Conservation (phyloP, 352 stramenopile genomes). For the Globisporangium uncinulatum region DNA sequence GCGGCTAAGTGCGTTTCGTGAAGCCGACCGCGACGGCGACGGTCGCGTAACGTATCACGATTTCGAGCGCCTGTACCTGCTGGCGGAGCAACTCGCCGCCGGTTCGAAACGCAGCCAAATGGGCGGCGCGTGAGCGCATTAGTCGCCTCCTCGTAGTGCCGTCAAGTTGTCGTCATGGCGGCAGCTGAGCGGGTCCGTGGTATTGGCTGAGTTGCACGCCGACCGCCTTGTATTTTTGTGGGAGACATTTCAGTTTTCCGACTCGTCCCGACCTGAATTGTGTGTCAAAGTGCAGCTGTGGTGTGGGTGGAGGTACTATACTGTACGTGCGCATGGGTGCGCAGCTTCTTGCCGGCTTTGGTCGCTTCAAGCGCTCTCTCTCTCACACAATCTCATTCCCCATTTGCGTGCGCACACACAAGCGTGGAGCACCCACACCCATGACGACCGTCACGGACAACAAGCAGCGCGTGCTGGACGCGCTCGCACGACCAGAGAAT, state of each 20-base stretch:
- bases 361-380: too few relatives aligned
- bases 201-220: too few relatives aligned
- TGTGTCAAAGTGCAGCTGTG: too few relatives aligned
- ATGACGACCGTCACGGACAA: constrained; percentile 1
- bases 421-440: not conserved
- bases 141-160: too few relatives aligned
- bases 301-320: not conserved
- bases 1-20: constrained; percentile 31
- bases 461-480: constrained; percentile 36
- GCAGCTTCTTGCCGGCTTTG: too few relatives aligned
- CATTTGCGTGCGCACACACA: not conserved
- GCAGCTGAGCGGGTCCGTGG: too few relatives aligned
- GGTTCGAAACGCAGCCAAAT: not conserved
- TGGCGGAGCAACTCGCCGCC: not conserved
- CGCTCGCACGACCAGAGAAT: constrained; percentile 48
- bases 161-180: too few relatives aligned
- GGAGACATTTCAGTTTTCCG: too few relatives aligned
- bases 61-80: constrained; percentile 12
- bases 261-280: too few relatives aligned
- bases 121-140: not conserved
- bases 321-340: too few relatives aligned
- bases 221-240: too few relatives aligned
- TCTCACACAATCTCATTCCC: too few relatives aligned
- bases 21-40: constrained; percentile 54
- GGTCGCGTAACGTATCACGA: constrained; percentile 18